Evolutionary conservation across 169 alveolate genomes (phyloP).

Genomic region (Plasmodium reichenowi): DNA sequence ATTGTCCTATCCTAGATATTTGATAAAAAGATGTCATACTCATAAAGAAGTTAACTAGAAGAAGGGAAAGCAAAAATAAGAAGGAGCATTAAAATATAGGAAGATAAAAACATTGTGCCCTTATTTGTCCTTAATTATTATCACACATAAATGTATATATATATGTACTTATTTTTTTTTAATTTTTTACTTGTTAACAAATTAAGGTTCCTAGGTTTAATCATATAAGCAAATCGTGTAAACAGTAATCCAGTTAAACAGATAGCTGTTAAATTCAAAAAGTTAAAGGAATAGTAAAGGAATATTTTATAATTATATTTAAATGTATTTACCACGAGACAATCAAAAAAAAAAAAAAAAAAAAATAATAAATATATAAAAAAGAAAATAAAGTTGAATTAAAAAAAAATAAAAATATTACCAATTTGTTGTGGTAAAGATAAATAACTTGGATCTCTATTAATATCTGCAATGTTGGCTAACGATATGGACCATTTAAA

Average conservation of each 20-base stretch:
- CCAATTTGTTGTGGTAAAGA: constrained; percentile 93
- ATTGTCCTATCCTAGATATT: constrained; percentile 41
- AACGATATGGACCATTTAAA: constrained; percentile 94
- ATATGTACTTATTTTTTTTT: neutral
- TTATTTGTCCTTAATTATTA: neutral
- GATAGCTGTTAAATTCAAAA: constrained; percentile 26
- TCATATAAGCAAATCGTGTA: constrained; percentile 47
- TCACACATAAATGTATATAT: neutral
- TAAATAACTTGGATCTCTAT: constrained; percentile 89
- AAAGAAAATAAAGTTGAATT: neutral
- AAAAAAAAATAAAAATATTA: constrained; percentile 14
- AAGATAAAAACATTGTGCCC: neutral
- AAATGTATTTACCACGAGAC: no score
- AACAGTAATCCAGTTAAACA: constrained; percentile 58
- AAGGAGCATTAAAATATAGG: neutral
- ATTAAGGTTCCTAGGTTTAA: constrained; percentile 59
- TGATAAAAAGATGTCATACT: constrained; percentile 73
- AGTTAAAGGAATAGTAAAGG: no score
- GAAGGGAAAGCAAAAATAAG: neutral
- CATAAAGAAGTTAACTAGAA: constrained; percentile 67
- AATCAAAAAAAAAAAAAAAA: neutral
- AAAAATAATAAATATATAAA: neutral
- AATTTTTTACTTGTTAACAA: constrained; percentile 43
- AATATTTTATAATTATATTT: no score
- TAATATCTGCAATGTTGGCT: constrained; percentile 92